Base-by-base conservation (phyloP, 2,329 filamentous ascomycete genomes). In the Dactylellina cionopaga region DNA sequence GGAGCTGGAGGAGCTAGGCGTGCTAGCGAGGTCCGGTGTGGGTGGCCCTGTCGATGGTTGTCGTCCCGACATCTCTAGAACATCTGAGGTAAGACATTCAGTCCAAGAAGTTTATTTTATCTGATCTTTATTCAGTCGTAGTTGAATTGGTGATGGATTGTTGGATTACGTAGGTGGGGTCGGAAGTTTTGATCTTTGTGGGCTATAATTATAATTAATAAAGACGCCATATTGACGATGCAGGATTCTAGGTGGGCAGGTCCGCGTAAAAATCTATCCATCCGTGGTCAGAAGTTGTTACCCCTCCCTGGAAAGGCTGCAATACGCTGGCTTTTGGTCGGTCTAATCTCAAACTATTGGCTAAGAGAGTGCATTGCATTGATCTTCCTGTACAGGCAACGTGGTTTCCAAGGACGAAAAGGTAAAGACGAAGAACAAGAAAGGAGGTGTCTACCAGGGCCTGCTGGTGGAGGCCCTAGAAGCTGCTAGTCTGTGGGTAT, bases 11-110 rank as follows among this genome's bases (percentile, higher is more conserved):
- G 56, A 71, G 13, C 58, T 58, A 15, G 58, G 49, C 11, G 66
- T 71, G 41, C 66, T 71, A 22, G 33, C 58, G 29, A 71, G 31
- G 54, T 71, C 66, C 35, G 58, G 66, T 19, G 66, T 71, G 25
- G 66, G 51, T 17, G 66, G 66, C 17, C 66, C 66, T 44, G 66
- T 71, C n/a, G 66, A 58, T 63, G 66, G 66, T 51, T 43, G 51
- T 71, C 43, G 49, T 71, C 55, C 66, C 43, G 66, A 41, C 66
- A 71, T 71, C 54, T 56, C 52, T 43, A 15, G 24, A 56, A 44
- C 51, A 31, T 51, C 29, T 37, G 25, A 44, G 33, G 19, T 37
- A 33, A 63, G 44, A 27, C 58, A 71, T 71, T 44, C 58, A 71
- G 51, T 22, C 49, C 24, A 71, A 27, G 19, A 31, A 22, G 9